These are phyloP conservation scores for Coelastrella sp. DNA, from an alignment of 139 green algal genomes.

Conservation along the genomic window DNA sequence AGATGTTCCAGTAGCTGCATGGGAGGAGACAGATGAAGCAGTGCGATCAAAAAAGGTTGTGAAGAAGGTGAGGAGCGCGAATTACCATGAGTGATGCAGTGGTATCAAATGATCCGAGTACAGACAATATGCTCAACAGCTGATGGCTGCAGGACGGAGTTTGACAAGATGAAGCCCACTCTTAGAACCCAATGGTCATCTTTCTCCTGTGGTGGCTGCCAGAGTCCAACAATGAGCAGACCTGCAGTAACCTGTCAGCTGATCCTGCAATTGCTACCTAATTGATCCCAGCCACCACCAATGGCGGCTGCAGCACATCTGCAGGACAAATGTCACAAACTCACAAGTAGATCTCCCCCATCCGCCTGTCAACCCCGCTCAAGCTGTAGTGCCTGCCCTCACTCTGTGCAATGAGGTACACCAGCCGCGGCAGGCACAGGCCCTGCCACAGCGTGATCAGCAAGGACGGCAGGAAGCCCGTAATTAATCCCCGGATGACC, in stretches of 20 bases:
- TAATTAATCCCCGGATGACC: not conserved
- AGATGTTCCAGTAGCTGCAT: slow-evolving; percentile 36
- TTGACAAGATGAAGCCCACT: too few species aligned
- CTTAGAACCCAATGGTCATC: too few species aligned
- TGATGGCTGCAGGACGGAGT: not conserved
- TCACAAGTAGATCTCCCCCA: slow-evolving; percentile 65
- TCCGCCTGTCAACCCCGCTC: slow-evolving; percentile 54
- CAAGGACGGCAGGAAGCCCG: slow-evolving; percentile 66
- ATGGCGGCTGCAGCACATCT: not conserved
- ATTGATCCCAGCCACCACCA: too few species aligned
- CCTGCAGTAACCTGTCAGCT: too few species aligned
- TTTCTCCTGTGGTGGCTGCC: too few species aligned
- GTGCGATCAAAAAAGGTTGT: not conserved
- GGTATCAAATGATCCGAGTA: too few species aligned
- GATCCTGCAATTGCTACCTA: too few species aligned
- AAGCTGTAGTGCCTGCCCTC: slow-evolving; percentile 48
- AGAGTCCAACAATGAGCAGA: too few species aligned
- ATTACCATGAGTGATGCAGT: too few species aligned
- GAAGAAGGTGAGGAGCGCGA: not conserved
- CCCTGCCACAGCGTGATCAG: slow-evolving; percentile 81
- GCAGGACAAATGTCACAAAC: slow-evolving; percentile 12
- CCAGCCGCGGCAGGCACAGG: slow-evolving; percentile 67
- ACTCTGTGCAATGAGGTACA: slow-evolving; percentile 58
- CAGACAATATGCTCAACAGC: not conserved
- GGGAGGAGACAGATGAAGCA: not conserved